Conservation (phyloP, 1,284 basidiomycete species). For the Cutaneotrichosporon dermatis region DNA sequence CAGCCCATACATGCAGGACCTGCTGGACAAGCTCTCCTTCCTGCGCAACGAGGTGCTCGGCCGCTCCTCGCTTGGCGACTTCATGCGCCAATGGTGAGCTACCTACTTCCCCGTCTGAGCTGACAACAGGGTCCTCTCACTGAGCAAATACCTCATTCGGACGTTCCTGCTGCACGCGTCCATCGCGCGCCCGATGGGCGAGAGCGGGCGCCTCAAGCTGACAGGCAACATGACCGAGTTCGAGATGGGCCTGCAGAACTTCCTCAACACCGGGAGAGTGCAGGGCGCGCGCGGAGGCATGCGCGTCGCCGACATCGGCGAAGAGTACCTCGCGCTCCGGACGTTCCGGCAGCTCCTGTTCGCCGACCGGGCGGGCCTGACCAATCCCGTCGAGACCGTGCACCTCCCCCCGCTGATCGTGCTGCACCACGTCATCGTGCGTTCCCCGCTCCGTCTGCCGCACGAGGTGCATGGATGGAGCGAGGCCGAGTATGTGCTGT, state of each 20-base stretch:
- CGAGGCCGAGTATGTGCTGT: conserved; percentile 69
- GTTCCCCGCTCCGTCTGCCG: conserved; percentile 75
- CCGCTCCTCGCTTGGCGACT: conserved; percentile 65
- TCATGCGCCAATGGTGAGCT: conserved; percentile 64
- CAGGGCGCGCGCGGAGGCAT: conserved; percentile 59
- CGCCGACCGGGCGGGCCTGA: conserved; percentile 67
- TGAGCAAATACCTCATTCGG: conserved; percentile 70
- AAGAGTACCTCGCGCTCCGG: conserved; percentile 72
- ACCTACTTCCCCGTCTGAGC: neutral
- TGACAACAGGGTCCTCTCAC: conserved; percentile 58
- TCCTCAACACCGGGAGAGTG: conserved; percentile 56
- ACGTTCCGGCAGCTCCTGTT: conserved; percentile 77
- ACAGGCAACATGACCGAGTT: conserved; percentile 93
- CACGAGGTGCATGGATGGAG: conserved; percentile 85
- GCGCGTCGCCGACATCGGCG: conserved; percentile 65
- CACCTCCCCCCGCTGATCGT: conserved; percentile 75
- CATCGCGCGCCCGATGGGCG: conserved; percentile 78
- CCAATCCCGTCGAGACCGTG: conserved; percentile 61
- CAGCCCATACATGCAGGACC: conserved; percentile 82
- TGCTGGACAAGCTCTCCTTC: conserved; percentile 76
- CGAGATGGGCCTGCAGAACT: conserved; percentile 79
- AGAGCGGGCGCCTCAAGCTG: conserved; percentile 83
- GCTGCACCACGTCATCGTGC: conserved; percentile 85
- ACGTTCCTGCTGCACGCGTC: conserved; percentile 85
- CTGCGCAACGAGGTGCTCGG: conserved; percentile 69